Base-by-base conservation (phyloP, 257 asterid genomes). In the Perilla frutescens region DNA sequence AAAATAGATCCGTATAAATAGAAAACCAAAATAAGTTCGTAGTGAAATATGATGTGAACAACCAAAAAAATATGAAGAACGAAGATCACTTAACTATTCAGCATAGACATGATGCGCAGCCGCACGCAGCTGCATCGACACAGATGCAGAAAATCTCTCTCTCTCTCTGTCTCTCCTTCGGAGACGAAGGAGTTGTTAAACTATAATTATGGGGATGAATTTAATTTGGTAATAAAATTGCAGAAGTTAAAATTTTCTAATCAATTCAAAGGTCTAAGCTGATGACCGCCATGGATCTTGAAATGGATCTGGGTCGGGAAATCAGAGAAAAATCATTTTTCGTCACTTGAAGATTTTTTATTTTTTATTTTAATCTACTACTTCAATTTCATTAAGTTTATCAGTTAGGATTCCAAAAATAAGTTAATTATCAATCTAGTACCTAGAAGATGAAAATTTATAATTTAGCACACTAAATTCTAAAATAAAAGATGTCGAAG, bases 1-100 rank as follows among this genome's bases (percentile, higher is more conserved):
- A 54, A 20, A 36, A 57, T 20, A 74, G 75, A 77, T 81, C 82
- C 70, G 62, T 9, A 57, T 32, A 54, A 63, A 8, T 54, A 20
- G 12, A 36, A 4, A 64, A 50, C 10, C 29, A 48, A 39, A 10
- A 47, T 2, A n/a, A 58, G 34, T 9, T 50, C 70, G 37, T 29
- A 15, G 31, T 6, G 48, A 39, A 13, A 14, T 76, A 32, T n/a
- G 36, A 48, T 65, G 79, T 15, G 50, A 41, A 47, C 40, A 14
- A 26, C 47, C n/a, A 44, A 12, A 55, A 15, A 31, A 59, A 8
- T 10, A 4, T 4, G 32, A 45, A 41, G 20, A 70, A 49, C 59
- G 11, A 39, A 37, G 1, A 44, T 45, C 68, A 13, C 50, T 54
- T 12, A 70, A 66, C 55, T 76, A 4, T 61, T 66, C 34, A 50